Conservation (phyloP, 2,329 filamentous ascomycete species). For the Leptographium radiaticola region DNA sequence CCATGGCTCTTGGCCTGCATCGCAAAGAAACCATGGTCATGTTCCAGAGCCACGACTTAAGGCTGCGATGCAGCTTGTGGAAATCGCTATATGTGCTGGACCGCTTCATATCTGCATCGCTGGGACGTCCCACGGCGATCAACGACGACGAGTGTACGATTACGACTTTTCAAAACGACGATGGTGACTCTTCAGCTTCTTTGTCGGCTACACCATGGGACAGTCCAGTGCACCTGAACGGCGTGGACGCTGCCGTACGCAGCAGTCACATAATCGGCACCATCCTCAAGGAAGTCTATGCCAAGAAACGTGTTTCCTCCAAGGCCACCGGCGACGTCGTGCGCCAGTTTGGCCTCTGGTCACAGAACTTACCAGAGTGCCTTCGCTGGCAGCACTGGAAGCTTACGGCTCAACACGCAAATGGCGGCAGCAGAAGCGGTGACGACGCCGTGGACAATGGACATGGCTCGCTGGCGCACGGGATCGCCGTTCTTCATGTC, state of each 20-base stretch:
- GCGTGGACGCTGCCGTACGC: constrained; percentile 42
- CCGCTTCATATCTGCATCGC: constrained; percentile 45
- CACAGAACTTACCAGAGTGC: constrained; percentile 30
- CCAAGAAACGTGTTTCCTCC: constrained; percentile 44
- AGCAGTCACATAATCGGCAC: constrained; percentile 44
- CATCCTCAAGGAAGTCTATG: constrained; percentile 47
- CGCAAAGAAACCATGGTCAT: constrained; percentile 44
- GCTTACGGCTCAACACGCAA: too few relatives aligned
- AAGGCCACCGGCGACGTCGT: constrained; percentile 44
- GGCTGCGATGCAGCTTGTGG: constrained; percentile 45
- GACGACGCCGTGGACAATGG: not conserved
- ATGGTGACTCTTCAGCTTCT: not conserved
- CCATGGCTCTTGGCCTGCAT: constrained; percentile 49
- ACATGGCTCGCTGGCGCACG: constrained; percentile 23
- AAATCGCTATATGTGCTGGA: constrained; percentile 52
- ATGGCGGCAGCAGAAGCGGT: not conserved
- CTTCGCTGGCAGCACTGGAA: constrained; percentile 32
- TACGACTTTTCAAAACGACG: constrained; percentile 23
- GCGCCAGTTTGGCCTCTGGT: constrained; percentile 38
- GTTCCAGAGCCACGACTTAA: constrained; percentile 22
- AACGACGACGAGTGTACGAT: constrained; percentile 48
- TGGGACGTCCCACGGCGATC: constrained; percentile 50
- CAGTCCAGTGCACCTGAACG: constrained; percentile 11
- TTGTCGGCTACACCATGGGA: not conserved
- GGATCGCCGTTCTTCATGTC: constrained; percentile 47